Conservation (phyloP, 768 basidiomycete species). For the Rhizopogon salebrosus region DNA sequence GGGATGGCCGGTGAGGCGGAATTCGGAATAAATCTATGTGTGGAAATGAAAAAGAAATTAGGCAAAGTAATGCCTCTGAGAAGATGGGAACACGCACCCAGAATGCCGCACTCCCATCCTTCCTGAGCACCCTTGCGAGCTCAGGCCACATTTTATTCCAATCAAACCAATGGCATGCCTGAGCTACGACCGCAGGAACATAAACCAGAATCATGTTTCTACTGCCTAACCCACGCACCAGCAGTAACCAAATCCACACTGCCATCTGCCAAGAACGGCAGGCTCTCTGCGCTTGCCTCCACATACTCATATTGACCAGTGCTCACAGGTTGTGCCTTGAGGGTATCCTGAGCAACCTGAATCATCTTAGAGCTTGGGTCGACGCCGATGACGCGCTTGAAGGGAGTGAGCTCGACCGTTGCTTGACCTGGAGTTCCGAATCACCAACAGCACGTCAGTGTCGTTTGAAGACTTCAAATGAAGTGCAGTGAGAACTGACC, state of each 20-base stretch:
- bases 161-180: conserved; percentile 82
- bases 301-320: conserved; percentile 26
- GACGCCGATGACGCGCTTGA: conserved; percentile 60
- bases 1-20: conserved; percentile 57
- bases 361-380: conserved; percentile 78
- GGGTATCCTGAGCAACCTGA: conserved; percentile 35
- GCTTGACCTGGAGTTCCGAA: conserved; percentile 54
- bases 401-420: conserved; percentile 50
- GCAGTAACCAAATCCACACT: conserved; percentile 66
- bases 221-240: conserved; percentile 35
- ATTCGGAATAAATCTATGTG: conserved; percentile 60
- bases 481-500: conserved; percentile 35
- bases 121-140: conserved; percentile 51
- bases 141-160: conserved; percentile 70
- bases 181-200: conserved; percentile 38
- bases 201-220: not conserved
- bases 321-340: conserved; percentile 16
- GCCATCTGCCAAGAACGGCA: conserved; percentile 41
- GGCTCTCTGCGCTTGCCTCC: conserved; percentile 47
- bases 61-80: not conserved
- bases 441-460: not conserved
- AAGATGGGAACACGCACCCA: conserved; percentile 45
- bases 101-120: conserved; percentile 63
- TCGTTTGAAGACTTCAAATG: not conserved
- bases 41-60: not conserved